A percentile compares a stretch with the other conserved stretches of the same genome.
phyloP scores from a whole-genome alignment of 2,329 filamentous ascomycete species.

The Colletotrichum destructivum region DNA sequence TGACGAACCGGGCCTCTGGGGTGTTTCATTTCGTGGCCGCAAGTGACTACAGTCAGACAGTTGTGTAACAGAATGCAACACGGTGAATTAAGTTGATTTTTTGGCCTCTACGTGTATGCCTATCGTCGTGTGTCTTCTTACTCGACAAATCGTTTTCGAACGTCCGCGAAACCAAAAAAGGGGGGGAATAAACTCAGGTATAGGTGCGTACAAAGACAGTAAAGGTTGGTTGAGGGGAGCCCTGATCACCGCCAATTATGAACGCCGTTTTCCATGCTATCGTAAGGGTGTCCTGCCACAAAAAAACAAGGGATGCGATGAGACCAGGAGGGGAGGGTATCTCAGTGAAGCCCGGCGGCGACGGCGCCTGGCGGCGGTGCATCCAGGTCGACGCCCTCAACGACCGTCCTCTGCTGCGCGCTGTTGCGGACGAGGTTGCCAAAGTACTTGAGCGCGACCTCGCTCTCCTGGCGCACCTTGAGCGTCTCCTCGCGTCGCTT shows the following conservation, averaged over 20 bases:
- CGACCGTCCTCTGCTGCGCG: constrained; percentile 64
- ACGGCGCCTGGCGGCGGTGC: constrained; percentile 59
- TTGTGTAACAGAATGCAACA: background rate
- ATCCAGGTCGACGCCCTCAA: constrained; percentile 70
- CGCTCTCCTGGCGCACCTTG: constrained; percentile 86
- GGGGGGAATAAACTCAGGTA: constrained; percentile 37
- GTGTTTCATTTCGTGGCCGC: background rate
- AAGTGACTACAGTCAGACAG: too few species aligned
- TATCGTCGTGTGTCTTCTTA: constrained; percentile 14
- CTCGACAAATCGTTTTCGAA: constrained; percentile 6
- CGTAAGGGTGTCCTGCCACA: constrained; percentile 38
- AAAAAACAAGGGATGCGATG: constrained; percentile 33
- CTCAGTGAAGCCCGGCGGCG: constrained; percentile 36
- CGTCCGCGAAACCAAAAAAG: background rate
- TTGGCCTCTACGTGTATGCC: constrained; percentile 18
- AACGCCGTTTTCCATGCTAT: constrained; percentile 42
- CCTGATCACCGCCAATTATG: constrained; percentile 28
- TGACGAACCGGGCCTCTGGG: background rate
- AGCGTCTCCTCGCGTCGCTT: constrained; percentile 84
- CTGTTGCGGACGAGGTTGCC: constrained; percentile 82
- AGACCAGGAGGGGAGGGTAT: background rate
- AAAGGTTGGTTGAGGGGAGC: constrained; percentile 27
- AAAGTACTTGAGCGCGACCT: constrained; percentile 92
- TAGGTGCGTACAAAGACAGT: constrained; percentile 18
- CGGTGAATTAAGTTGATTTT: constrained; percentile 1